phyloP scores from a whole-genome alignment of 2,329 filamentous ascomycete species.

The Alternaria gaisen region DNA sequence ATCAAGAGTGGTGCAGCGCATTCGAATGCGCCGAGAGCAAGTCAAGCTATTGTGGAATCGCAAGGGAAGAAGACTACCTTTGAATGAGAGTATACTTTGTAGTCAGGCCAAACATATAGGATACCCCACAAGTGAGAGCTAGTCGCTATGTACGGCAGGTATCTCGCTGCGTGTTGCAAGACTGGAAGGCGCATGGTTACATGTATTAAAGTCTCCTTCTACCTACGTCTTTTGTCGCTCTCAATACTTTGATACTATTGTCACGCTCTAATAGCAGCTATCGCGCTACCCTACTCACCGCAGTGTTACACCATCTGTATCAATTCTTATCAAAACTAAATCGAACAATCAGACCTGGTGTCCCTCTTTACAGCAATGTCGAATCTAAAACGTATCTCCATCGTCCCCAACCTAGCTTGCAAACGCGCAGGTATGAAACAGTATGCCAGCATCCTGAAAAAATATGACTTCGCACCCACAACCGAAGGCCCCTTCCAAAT shows the following conservation, averaged over 20 bases:
- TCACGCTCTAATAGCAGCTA: not conserved
- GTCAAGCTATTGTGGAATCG: slow-evolving; percentile 79
- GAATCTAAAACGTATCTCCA: slow-evolving; percentile 33
- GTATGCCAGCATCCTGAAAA: slow-evolving; percentile 68
- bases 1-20: slow-evolving; percentile 56
- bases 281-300: not conserved
- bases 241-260: not conserved
- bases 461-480: slow-evolving; percentile 50
- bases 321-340: not conserved
- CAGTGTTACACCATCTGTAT: not conserved
- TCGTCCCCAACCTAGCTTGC: slow-evolving; percentile 36
- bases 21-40: slow-evolving; percentile 68
- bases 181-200: not conserved
- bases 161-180: not conserved
- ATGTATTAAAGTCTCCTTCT: not conserved
- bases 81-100: slow-evolving; percentile 56
- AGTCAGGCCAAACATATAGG: not conserved
- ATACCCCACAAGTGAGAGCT: not conserved
- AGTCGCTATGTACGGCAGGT: not conserved
- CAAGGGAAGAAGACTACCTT: slow-evolving; percentile 85
- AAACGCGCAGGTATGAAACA: slow-evolving; percentile 64
- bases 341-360: not conserved
- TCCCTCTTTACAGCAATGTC: slow-evolving; percentile 13
- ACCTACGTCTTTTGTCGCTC: not conserved
- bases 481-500: slow-evolving; percentile 26